Evolutionary conservation across 2,329 filamentous ascomycete genomes (phyloP), one percentile per base, ranked within the genome.

Genomic region (Aspergillus aculeatus): DNA sequence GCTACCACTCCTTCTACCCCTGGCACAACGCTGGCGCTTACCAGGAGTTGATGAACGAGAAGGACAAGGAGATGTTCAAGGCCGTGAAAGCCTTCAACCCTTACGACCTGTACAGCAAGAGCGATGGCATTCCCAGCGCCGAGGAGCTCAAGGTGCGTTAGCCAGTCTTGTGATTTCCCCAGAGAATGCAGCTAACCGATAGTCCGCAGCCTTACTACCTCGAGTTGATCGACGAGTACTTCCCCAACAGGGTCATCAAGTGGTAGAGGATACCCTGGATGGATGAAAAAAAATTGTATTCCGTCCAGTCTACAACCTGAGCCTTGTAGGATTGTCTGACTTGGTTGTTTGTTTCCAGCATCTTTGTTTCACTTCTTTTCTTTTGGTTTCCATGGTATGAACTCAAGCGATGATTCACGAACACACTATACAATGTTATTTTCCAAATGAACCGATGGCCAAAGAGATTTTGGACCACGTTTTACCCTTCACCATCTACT

Each of bases 31-130:
- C 89, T 74, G 89, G 88, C 57, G 92, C 90, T 6, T 96, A 96
- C 78, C 77, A 78, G 62, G 86, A 91, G 77, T 84, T 96, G 75
- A 96, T 96, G 92, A 84, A 89, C 73, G 86, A 89, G 62, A 89
- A 92, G 72, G 92, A 96, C 69, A 79, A 88, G 75, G 83, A 84
- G 69, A 92, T 96, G 88, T 79, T 96, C 68, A 85, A 86, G 71
- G 91, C 91, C 9, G 92, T 96, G 53, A 84, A 86, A 75, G 91
- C 90, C 0, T 96, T 96, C 78, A 96, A 96, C 74, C 91, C 92
- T 0, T 96, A 96, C 69, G 92, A 96, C 73, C 73, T 96, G 55
- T 96, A 96, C 80, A 94, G 89, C 80, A 96, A 96, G 86, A 92
- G 88, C 68, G 92, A 96, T 69, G 90, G 86, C 24, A 82, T 92